Evolutionary conservation across 345 rosid species (phyloP), one percentile per base, ranked within the genome.

Genomic region (Arabis hirsuta): DNA sequence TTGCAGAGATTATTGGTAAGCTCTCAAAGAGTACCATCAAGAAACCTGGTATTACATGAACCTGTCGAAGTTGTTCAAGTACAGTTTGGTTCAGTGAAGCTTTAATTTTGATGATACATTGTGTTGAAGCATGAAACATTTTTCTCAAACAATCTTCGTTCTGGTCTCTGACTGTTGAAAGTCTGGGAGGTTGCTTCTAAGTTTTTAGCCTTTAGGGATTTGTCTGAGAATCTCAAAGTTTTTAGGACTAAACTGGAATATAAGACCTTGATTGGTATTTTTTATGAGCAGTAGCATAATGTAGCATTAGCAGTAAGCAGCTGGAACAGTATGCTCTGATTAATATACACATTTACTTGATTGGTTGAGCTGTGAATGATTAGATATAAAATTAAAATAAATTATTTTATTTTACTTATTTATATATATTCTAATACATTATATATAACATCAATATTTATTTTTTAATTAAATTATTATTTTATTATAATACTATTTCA

Each of bases 1-100:
- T 29, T 84, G 97, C 73, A 81, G 74, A 54, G 87, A 89, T 58
- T 84, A 80, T 73, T 89, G 98, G 92, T 76, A 22, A 70, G 13
- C 13, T 44, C 48, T 44, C 3, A 2, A 42, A 50, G 12, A 36
- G 29, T 31, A 72, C 26, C 19, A n/a, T 34, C 46, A 32, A 31
- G 42, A 34, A 62, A 44, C 69, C 3, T 7, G 2, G 20, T 20
- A n/a, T 7, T 12, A 3, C 32, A 11, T 2, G 16, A 55, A 32
- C 31, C 24, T 22, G 2, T 22, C 24, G 24, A 22, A 22, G 24
- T 58, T 59, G 27, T 9, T 27, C 3, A 9, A 43, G 5, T 24
- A 7, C 12, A 42, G 50, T 22, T 24, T 67, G 12, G 65, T 57
- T 27, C 38, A 69, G 12, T 48, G 38, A 38, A 47, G 41, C 27